Base-by-base conservation (phyloP, 2,329 filamentous ascomycete genomes). In the Fusarium miscanthi region DNA sequence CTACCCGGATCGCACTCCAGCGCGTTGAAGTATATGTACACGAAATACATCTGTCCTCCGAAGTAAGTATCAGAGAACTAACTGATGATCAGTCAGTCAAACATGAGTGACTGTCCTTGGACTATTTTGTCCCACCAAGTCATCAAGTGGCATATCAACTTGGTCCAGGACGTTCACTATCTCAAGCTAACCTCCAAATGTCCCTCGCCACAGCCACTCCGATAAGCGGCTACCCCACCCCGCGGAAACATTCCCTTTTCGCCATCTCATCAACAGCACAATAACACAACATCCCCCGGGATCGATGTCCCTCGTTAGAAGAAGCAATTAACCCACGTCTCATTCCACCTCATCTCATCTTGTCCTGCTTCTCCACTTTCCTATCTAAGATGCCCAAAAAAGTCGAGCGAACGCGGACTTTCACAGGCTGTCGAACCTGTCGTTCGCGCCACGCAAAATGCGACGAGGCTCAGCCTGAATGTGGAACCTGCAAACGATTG, bases 401-500 rank as follows among this genome's bases (percentile, higher is more conserved):
- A 43, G 66, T 73, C 25, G 75, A 77, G 27, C 59, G 75, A 19
- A 77, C 75, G 30, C 74, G 75, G 11, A 81, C 79, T 3, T 81
- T 81, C 43, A 81, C 80, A 8, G 79, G 80, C 30, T 81, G 80
- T 33, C 77, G 78, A 19, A 81, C 79, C 17, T 81, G 80, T 66
- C 74, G 80, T 23, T 79, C 73, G 58, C 81, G 84, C 23, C 84
- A 85, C 71, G 76, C 82, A 40, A 86, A 85, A 75, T 86, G 84
- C 68, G 84, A 86, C 60, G 82, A 85, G 66, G 75, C 78, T 9
- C 80, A 79, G 11, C 84, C 84, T 6, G 74, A 74, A 33, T 86
- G 84, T 69, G 73, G 74, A 5, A 80, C 79, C 42, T 86, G 84
- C 63, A 66, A 67, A 30, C 76, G 79, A 19, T 74, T 81, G 21